phyloP scores from a whole-genome alignment of 768 basidiomycete species.

The Strobilomyces confusus region DNA sequence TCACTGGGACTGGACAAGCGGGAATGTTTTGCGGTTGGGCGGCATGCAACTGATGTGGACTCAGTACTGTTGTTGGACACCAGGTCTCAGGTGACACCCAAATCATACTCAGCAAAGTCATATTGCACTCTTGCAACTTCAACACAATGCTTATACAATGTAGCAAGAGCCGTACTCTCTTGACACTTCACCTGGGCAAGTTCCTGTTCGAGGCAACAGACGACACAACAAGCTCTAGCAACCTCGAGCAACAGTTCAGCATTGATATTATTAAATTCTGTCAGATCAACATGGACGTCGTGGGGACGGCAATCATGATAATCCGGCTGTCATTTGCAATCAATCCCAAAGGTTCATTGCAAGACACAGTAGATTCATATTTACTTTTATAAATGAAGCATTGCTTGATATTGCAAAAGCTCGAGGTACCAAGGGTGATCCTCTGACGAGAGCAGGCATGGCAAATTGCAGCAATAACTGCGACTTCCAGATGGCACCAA shows the following conservation, averaged over 20 bases:
- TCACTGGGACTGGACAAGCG: not conserved
- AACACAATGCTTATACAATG: not conserved
- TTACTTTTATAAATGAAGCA: not conserved
- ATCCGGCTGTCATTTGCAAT: no score
- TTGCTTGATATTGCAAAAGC: no score
- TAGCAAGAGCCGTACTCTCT: not conserved
- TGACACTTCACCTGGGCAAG: not conserved
- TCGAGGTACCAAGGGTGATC: not conserved
- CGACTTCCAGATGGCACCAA: not conserved
- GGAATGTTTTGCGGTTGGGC: not conserved
- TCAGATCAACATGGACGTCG: not conserved
- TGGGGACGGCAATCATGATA: no score
- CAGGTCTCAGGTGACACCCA: not conserved
- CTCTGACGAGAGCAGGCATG: not conserved
- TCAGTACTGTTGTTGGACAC: not conserved
- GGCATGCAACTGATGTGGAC: not conserved
- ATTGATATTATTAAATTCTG: not conserved
- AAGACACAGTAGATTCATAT: no score
- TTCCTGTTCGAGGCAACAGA: not conserved
- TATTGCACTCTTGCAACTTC: not conserved
- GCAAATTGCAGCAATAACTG: not conserved
- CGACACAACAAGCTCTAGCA: not conserved
- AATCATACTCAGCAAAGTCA: not conserved
- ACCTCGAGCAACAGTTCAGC: not conserved
- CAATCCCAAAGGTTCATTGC: no score